Evolutionary conservation across 495 filamentous ascomycete genomes (phyloP), one percentile per base, ranked within the genome.

Genomic region (Penicillium antarcticum): DNA sequence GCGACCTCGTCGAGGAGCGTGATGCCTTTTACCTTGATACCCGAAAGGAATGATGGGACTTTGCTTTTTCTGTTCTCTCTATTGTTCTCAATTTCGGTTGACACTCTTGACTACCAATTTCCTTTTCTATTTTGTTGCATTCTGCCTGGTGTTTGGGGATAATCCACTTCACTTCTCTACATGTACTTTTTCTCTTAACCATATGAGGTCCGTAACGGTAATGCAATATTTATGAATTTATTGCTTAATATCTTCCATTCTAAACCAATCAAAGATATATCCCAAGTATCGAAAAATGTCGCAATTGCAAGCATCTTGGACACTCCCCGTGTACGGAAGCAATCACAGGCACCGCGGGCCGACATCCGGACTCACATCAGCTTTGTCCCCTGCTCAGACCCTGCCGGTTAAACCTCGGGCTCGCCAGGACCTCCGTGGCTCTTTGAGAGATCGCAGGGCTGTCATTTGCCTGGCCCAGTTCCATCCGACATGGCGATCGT

Each of bases 1-100:
- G 51, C 70, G 74, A 26, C 68, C 70, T 42, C 70, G 74, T 41
- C 70, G 74, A 33, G 74, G 74, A 43, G 60, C 56, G 31, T 75
- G 56, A 71, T 42, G n/a, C 4, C 4, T 26, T 41, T 33, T 18
- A 10, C 26, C 33, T 24, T 46, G 35, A 40, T 39, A 23, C 19
- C 21, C 41, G 4, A 19, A 33, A 23, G 41, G 42, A 31, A 40
- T 14, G 42, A 41, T 37, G 12, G 26, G 14, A 31, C 12, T 12
- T 45, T 39, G 50, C 18, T 42, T 26, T 26, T 21, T 21, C 10
- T 52, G 26, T 21, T 48, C 37, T 39, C n/a, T 32, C 38, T 49
- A 32, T 13, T 49, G 13, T 21, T 45, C 35, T 9, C 26, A 11
- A 40, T 59, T 35, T 46, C 41, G 42, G 51, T 48, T 32, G 46